Base-by-base conservation (phyloP, 768 basidiomycete species). In the Chlorophyllum brunneum region DNA sequence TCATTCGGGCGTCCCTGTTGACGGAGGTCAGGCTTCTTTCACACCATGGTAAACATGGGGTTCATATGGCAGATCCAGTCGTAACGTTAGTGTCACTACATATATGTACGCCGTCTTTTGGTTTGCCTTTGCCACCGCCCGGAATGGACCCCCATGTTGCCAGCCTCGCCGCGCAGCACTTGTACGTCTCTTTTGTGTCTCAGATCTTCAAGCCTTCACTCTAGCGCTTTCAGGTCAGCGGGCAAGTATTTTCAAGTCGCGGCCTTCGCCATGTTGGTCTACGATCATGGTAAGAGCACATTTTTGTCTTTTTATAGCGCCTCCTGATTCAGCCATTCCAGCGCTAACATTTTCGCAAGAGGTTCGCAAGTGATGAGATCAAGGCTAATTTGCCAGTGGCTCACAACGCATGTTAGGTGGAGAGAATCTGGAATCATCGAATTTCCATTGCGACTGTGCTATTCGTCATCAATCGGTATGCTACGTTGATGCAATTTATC, bases 381-480 rank as follows among this genome's bases (percentile, higher is more conserved):
- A 26, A 2, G n/a, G 23, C 23, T 26, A 20, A 42, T 26, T 42
- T 26, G 41, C 24, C 3, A n/a, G 5, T 40, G 5, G 23, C 20
- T 5, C 13, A 13, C 6, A 20, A 18, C 8, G 20, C n/a, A 16
- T 24, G 10, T 43, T 13, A 45, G 43, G 61, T 66, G 34, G 63
- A 65, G 13, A 55, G 65, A 5, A 61, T 68, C 6, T 68, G 67
- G 67, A 61, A 59, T 37, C 57, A 45, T 31, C 62, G 53, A 42
- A 26, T 65, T 5, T 62, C 62, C 7, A 60, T 59, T 2, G 65
- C 56, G 2, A 57, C 61, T 0, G 33, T 65, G n/a, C 55, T 68
- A n/a, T 68, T 67, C 55, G 45, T 67, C 5, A 47, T 68, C 18
- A 67, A 66, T 48, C 61, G 67, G 15, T 68, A 67, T 54, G 43